Evolutionary conservation across 2,329 filamentous ascomycete genomes (phyloP).

Genomic region (Lecanicillium sp.): DNA sequence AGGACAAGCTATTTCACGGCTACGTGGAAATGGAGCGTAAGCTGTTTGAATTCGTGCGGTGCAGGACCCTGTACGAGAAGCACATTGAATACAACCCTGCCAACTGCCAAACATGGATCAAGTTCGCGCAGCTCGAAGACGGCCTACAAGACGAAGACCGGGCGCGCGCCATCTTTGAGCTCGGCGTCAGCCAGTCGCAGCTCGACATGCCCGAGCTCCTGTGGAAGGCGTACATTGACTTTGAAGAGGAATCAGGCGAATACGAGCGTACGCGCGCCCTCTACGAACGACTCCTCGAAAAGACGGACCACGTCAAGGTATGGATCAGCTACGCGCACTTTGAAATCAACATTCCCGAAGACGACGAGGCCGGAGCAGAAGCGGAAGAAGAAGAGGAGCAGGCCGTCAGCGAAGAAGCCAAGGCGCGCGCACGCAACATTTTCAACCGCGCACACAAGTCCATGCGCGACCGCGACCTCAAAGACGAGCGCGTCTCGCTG

Average conservation of each 20-base stretch:
- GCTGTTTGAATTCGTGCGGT: constrained; percentile 88
- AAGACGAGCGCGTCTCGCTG: constrained; percentile 86
- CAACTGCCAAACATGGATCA: constrained; percentile 92
- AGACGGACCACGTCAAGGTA: constrained; percentile 98
- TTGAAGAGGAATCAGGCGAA: constrained; percentile 91
- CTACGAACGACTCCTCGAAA: constrained; percentile 84
- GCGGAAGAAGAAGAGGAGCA: constrained; percentile 56
- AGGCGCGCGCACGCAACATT: constrained; percentile 69
- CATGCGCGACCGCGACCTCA: constrained; percentile 84
- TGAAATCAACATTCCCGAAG: constrained; percentile 86
- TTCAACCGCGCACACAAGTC: constrained; percentile 79
- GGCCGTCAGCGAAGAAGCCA: constrained; percentile 74
- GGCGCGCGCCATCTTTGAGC: constrained; percentile 82
- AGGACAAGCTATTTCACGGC: constrained; percentile 88
- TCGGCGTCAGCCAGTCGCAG: constrained; percentile 72
- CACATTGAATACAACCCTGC: constrained; percentile 86
- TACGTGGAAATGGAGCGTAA: constrained; percentile 92
- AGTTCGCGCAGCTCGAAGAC: constrained; percentile 87
- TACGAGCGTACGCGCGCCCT: constrained; percentile 73
- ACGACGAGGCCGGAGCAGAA: constrained; percentile 46
- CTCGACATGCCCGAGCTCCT: constrained; percentile 96
- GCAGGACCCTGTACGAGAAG: constrained; percentile 87
- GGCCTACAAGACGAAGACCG: constrained; percentile 85
- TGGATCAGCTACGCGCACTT: constrained; percentile 99
- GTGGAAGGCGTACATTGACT: constrained; percentile 98